Conservation (phyloP, 2,329 filamentous ascomycete genomes). For the Colletotrichum nymphaeae region DNA sequence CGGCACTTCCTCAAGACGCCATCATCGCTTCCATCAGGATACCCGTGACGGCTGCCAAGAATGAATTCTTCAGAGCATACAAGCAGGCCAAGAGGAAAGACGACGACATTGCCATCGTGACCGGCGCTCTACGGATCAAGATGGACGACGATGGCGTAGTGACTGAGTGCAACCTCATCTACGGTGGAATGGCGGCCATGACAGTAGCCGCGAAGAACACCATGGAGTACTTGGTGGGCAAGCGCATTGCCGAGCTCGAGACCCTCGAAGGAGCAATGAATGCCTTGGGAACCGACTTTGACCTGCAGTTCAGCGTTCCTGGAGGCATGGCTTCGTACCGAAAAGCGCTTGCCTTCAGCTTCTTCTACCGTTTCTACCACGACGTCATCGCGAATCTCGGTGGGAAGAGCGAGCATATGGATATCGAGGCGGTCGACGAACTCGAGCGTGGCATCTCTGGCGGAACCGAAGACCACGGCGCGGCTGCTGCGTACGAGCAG, state of each 20-base stretch:
- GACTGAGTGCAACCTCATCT: constrained; percentile 82
- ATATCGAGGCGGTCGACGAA: constrained; percentile 82
- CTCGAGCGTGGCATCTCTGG: constrained; percentile 86
- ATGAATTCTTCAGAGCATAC: constrained; percentile 89
- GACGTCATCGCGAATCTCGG: constrained; percentile 78
- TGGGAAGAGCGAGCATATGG: constrained; percentile 59
- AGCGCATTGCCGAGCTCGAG: constrained; percentile 80
- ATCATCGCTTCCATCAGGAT: constrained; percentile 91
- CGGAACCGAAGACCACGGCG: constrained; percentile 81
- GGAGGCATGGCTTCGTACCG: constrained; percentile 98
- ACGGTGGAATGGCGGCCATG: constrained; percentile 93
- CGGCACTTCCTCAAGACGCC: constrained; percentile 82
- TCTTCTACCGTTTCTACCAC: constrained; percentile 98
- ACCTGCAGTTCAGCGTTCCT: constrained; percentile 88
- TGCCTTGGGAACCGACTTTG: constrained; percentile 89
- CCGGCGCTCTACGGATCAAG: constrained; percentile 81
- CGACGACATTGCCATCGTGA: constrained; percentile 98
- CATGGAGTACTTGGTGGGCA: constrained; percentile 79
- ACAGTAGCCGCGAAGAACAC: constrained; percentile 89
- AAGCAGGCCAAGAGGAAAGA: constrained; percentile 98
- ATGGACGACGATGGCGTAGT: constrained; percentile 78
- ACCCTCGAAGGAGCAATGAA: constrained; percentile 93
- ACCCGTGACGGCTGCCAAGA: constrained; percentile 77
- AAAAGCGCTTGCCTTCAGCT: constrained; percentile 88
- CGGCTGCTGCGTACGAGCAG: constrained; percentile 82